Evolutionary conservation across 1,139 yeast species (phyloP), one percentile per base, ranked within the genome.

Genomic region (Scheffersomyces cryptocercus): DNA sequence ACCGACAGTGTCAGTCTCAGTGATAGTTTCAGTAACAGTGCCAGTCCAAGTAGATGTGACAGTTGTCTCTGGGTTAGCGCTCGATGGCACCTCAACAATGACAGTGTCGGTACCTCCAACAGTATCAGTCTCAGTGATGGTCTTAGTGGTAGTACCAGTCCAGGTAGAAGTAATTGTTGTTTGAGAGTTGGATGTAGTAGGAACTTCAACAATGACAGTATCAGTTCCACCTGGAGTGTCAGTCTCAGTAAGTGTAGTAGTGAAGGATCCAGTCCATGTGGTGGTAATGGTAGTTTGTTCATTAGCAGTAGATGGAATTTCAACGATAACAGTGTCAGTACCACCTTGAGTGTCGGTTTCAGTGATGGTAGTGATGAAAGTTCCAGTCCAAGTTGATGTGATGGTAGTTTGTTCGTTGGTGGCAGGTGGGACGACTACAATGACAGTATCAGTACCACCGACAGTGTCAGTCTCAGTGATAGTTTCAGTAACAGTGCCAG

Each of bases 21-120:
- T 34, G 28, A 49, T 47, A 10, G 51, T 48, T 9, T 42, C 28
- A 20, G 41, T 37, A 37, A 50, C 52, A 38, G 53, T 48, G 14
- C 14, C 14, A 13, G 14, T 13, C 14, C 14, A 13, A 13, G 14
- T 13, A 13, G 14, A 13, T 13, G 14, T 13, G 14, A 13, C 14
- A 13, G 14, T 13, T 2, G 14, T 13, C 14, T 13, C 14, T 13
- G 14, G 14, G 14, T 13, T 13, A 13, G 14, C 14, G 14, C 14
- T 13, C 2, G 14, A 13, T 13, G 14, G 14, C 2, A 13, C 14
- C 14, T 13, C 14, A 13, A 13, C 14, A 13, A 13, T 13, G 0
- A 13, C 14, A 3, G 14, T 13, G 3, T 13, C 14, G 3, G 14
- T 13, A 13, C 14, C 14, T 2, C 14, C 14, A 13, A 13, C 14